These are phyloP conservation scores for Populus ilicifolia DNA, from an alignment of 345 rosid species.

Conservation along the genomic window DNA sequence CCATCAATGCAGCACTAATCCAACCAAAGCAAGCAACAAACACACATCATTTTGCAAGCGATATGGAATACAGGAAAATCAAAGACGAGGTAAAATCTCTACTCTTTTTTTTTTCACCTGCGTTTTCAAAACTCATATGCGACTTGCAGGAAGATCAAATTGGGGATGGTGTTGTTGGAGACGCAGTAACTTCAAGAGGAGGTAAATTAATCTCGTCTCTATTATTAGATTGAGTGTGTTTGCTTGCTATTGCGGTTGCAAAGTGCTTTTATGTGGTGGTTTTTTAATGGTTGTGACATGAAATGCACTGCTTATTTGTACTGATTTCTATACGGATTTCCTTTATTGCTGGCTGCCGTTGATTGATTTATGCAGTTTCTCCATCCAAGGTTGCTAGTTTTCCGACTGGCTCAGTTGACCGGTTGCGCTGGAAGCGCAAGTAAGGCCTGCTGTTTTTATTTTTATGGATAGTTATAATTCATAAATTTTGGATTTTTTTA, in stretches of 20 bases:
- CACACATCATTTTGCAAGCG: too few species aligned
- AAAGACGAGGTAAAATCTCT: slow-evolving; percentile 56
- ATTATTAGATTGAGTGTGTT: slow-evolving; percentile 11
- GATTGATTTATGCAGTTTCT: slow-evolving; percentile 30
- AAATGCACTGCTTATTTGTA: too few species aligned
- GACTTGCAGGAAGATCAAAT: slow-evolving; percentile 35
- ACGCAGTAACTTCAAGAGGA: slow-evolving; percentile 42
- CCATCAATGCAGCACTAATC: too few species aligned
- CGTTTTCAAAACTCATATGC: too few species aligned
- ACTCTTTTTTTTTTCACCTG: not conserved
- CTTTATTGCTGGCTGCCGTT: too few species aligned
- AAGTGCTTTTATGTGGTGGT: too few species aligned
- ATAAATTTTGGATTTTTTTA: not conserved
- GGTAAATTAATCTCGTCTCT: slow-evolving; percentile 16
- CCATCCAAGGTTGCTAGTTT: slow-evolving; percentile 33
- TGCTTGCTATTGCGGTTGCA: too few species aligned
- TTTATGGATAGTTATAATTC: not conserved
- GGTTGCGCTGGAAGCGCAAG: slow-evolving; percentile 77
- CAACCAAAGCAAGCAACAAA: too few species aligned
- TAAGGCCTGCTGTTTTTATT: slow-evolving; percentile 19
- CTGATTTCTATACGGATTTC: too few species aligned
- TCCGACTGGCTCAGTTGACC: slow-evolving; percentile 39
- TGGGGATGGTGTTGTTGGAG: slow-evolving; percentile 26
- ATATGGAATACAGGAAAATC: slow-evolving; percentile 76
- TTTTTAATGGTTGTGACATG: too few species aligned